Conservation (phyloP, 495 filamentous ascomycete genomes). For the Glonium stellatum region DNA sequence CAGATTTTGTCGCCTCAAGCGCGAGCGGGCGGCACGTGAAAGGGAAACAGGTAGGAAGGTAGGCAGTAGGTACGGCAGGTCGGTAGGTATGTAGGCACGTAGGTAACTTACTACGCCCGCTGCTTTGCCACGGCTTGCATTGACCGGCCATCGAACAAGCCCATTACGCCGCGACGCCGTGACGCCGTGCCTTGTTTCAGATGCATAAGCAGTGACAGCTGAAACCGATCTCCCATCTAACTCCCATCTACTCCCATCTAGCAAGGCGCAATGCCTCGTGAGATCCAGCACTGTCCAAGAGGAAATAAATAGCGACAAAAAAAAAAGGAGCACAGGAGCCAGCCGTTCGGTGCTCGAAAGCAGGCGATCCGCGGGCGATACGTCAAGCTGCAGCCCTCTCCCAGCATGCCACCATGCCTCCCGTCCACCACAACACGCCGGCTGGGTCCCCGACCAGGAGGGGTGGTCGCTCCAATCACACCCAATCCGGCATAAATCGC, state of each 20-base stretch:
- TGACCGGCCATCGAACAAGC: no score
- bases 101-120: no score
- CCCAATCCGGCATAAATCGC: not conserved
- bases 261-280: no score
- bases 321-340: not conserved
- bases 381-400: not conserved
- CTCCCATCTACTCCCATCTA: no score
- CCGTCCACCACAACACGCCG: not conserved
- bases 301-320: not conserved
- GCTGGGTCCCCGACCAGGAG: not conserved
- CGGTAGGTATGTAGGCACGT: not conserved
- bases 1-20: not conserved
- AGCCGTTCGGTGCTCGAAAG: not conserved
- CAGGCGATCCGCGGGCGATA: not conserved
- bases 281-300: no score
- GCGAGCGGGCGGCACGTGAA: conserved; percentile 15
- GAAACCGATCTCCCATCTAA: no score
- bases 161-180: no score
- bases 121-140: no score
- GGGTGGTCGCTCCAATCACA: not conserved
- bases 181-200: no score
- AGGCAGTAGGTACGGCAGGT: not conserved
- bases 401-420: not conserved
- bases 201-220: no score
- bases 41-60: no score